A percentile compares a stretch with the other conserved stretches of the same genome.
phyloP scores from a whole-genome alignment of 2,329 filamentous ascomycete species.

The Xylaria sp. region DNA sequence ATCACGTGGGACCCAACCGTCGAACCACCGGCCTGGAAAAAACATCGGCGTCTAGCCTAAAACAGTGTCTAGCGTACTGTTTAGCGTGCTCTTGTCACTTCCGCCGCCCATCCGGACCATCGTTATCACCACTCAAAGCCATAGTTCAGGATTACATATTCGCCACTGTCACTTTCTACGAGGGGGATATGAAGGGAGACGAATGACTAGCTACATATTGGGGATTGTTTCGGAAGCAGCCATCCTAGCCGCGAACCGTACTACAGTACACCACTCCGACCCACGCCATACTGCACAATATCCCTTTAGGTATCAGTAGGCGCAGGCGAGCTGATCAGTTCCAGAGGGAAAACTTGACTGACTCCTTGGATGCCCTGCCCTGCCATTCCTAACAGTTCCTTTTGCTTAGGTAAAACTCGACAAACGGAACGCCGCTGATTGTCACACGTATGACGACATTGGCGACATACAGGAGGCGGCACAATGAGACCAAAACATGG shows the following conservation, averaged over 20 bases:
- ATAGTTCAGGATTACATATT: not conserved
- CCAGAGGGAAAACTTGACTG: not conserved
- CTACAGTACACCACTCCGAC: not conserved
- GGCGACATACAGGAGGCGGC: not conserved
- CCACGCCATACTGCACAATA: not conserved
- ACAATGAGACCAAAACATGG: not conserved
- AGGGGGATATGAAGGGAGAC: not conserved
- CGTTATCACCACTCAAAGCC: not conserved
- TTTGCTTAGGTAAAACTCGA: not conserved
- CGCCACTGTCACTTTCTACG: not conserved
- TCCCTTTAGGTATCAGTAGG: not conserved
- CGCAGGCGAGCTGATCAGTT: not conserved
- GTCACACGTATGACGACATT: not conserved
- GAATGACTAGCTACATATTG: not conserved
- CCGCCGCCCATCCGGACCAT: not conserved
- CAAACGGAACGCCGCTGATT: too few species aligned
- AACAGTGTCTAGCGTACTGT: not conserved
- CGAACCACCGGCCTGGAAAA: constrained; percentile 1
- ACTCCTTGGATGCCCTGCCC: not conserved
- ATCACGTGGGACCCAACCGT: constrained; percentile 16
- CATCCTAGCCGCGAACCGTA: not conserved
- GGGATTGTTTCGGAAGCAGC: not conserved
- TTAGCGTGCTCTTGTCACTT: not conserved
- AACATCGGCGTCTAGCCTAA: not conserved
- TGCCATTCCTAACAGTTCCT: not conserved